phyloP scores from a whole-genome alignment of 2,329 filamentous ascomycete genomes.

The Aspergillus calidoustus region DNA sequence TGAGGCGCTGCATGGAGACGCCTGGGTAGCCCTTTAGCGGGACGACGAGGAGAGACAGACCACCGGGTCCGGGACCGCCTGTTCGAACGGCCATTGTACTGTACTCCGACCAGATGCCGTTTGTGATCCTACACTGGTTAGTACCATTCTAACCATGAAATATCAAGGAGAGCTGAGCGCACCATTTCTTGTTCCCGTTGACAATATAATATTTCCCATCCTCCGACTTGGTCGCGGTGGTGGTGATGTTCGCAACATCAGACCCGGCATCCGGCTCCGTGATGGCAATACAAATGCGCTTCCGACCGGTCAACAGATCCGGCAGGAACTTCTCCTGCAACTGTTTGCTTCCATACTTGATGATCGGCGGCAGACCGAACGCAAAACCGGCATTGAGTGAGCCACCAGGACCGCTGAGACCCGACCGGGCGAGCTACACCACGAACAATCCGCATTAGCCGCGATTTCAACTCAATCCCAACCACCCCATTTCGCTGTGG shows the following conservation, averaged over 20 bases:
- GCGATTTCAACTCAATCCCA: too few species aligned
- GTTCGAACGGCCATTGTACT: conserved; percentile 75
- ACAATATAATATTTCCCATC: conserved; percentile 72
- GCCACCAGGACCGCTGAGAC: conserved; percentile 65
- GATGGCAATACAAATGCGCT: conserved; percentile 75
- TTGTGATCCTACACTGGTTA: conserved; percentile 67
- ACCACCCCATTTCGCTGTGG: too few species aligned
- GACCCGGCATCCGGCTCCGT: conserved; percentile 76
- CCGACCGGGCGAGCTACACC: conserved; percentile 64
- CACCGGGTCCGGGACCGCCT: conserved; percentile 65
- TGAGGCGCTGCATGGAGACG: conserved; percentile 69
- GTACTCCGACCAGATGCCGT: conserved; percentile 72
- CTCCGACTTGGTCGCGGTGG: conserved; percentile 64
- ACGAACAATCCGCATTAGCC: background rate
- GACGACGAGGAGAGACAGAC: conserved; percentile 70
- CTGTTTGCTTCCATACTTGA: conserved; percentile 67
- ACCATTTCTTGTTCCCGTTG: conserved; percentile 80
- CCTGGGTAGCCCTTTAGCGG: conserved; percentile 70
- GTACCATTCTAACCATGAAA: background rate
- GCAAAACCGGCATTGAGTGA: conserved; percentile 73
- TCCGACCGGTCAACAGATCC: conserved; percentile 68
- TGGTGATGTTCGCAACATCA: conserved; percentile 74
- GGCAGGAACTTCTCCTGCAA: conserved; percentile 71
- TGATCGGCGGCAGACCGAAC: conserved; percentile 72
- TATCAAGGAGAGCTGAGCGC: background rate